Base-by-base conservation (phyloP, 2,329 filamentous ascomycete species). In the Capronia coronata region DNA sequence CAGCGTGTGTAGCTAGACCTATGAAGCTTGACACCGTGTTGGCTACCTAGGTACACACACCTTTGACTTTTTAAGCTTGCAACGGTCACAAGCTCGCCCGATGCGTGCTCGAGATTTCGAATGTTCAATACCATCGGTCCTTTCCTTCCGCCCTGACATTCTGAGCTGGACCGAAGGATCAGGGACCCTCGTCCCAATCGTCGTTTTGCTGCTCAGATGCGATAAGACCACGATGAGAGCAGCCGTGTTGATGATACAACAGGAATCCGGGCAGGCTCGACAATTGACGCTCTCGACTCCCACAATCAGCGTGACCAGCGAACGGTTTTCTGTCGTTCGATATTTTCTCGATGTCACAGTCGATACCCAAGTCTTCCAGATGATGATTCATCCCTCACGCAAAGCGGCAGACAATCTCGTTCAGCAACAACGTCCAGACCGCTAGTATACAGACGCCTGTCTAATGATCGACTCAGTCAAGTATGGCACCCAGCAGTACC, bases 61-160 rank as follows among this genome's bases (percentile, higher is more conserved):
- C 48, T 53, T 53, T 30, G 50, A 53, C 37, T 56, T 56, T 30
- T 56, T 56, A 18, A 56, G 43, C 41, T 56, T 56, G 38, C 54
- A 56, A 10, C 54, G 54, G 46, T 56, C 54, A 29, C 54, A 56
- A 5, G 54, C 54, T 23, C 54, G 45, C 16, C 54, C 54, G 23
- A 51, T 53, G 7, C 54, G 40, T 7, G 51, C 42, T 13, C 54
- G 43, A 40, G 49, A 16, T 39, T 47, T 51, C 23, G 38, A 34
- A 14, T 49, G 27, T 29, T 54, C 51, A 40, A 27, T 25, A 25
- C 38, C 37, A 22, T 45, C 51, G 29, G 47, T 41, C 8, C 19
- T 40, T 11, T 54, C 51, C 41, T 38, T 54, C 23, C 51, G 51
- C 25, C 45, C 46, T 4, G 44, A 41, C 51, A 54, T 54, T 10